Base-by-base conservation (phyloP, 129 eudicot species). In the Tagetes patula region DNA sequence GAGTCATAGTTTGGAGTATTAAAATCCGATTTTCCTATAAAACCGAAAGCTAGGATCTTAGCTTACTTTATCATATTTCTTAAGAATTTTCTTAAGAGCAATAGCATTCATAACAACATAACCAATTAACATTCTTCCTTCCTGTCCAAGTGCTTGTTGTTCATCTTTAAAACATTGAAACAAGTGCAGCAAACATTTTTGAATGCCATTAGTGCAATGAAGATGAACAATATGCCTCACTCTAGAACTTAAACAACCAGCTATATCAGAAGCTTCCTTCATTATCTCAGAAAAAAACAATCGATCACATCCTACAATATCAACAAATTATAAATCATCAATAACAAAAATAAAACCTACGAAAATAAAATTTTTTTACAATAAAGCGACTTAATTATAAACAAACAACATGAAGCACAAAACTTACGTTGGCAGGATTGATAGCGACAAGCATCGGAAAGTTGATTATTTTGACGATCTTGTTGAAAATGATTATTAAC, bases 21-120 rank as follows among this genome's bases (percentile, higher is more conserved):
- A 40, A 0, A 40, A 40, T 40, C 43, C 43, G 5, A 40, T 40
- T 40, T 40, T 4, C 43, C 3, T 2, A 39, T 39, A 4, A 20
- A 20, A 20, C 27, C 27, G 27, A 20, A 20, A 20, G 27, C 27
- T 20, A 20, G 27, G 41, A 33, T 61, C 45, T 31, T 30, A 20
- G 41, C 81, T 79, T 87, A 87, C 92, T 70, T 84, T 84, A 67
- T 87, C 92, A 39, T 87, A 84, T 67, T 87, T 87, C 82, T 85
- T 85, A 38, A 84, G 87, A 47, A 87, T 87, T 79, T 85, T 85
- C 20, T 80, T 68, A 13, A 85, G 72, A 71, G 89, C 87, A 38
- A 80, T 42, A 11, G 87, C 84, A 73, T 87, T 85, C 87, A 87
- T 87, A 36, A 76, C 61, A 33, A 74, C 84, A 61, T 87, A 87